Evolutionary conservation across 2,329 filamentous ascomycete species (phyloP).

Genomic region (Trichoderma aggressivum): DNA sequence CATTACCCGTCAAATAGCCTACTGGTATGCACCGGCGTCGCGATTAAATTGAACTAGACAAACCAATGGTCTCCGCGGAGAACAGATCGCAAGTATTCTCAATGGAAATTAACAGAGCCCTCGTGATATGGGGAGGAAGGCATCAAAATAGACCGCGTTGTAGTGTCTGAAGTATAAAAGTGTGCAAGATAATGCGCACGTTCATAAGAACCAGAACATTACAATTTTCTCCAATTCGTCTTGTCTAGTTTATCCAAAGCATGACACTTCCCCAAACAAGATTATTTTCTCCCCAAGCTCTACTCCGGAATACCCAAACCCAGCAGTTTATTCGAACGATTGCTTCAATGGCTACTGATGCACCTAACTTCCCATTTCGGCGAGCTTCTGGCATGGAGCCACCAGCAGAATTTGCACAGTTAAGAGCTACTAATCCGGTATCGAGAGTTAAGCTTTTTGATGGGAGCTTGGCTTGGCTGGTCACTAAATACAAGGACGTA

Average conservation of each 20-base stretch:
- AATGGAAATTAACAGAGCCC: neutral
- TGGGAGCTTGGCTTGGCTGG: neutral
- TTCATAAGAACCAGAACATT: neutral
- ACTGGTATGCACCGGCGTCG: neutral
- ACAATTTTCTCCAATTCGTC: neutral
- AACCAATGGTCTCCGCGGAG: neutral
- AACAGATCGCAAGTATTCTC: neutral
- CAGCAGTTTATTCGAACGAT: neutral
- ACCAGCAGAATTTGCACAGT: neutral
- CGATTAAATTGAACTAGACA: neutral
- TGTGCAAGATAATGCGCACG: neutral
- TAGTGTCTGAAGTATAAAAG: neutral
- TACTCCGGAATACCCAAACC: neutral
- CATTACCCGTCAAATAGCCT: neutral
- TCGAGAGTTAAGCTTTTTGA: neutral
- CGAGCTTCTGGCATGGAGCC: neutral
- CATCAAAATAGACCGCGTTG: neutral
- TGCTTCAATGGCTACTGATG: neutral
- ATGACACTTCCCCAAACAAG: neutral
- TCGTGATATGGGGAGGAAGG: neutral
- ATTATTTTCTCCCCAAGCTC: neutral
- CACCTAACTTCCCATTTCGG: neutral
- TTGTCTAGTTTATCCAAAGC: neutral
- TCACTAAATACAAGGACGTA: neutral
- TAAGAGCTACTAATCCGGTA: neutral